A percentile compares a stretch with the other conserved stretches of the same genome.
These are phyloP conservation scores for Gentiana macrophylla DNA, from an alignment of 257 asterid species.

Conservation along the genomic window DNA sequence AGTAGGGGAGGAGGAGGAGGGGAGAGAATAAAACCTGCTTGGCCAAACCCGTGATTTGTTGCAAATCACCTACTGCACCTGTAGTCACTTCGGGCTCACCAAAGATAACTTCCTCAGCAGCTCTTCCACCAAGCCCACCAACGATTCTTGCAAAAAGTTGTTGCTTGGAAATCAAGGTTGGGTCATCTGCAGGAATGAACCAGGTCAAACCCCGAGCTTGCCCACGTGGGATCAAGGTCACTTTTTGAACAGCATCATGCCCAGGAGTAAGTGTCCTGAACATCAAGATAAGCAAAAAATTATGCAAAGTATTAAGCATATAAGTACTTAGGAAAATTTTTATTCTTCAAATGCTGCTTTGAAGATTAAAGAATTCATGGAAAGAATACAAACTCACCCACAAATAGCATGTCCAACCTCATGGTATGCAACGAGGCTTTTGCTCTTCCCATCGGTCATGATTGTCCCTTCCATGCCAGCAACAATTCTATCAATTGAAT, in stretches of 20 bases:
- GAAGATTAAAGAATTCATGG: no score
- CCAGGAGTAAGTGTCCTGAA: conserved; percentile 64
- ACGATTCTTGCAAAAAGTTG: conserved; percentile 94
- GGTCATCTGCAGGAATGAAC: conserved; percentile 97
- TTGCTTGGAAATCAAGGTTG: conserved; percentile 93
- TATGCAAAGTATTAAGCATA: not conserved
- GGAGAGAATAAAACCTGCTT: conserved; percentile 49
- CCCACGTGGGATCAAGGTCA: conserved; percentile 72
- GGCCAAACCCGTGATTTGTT: conserved; percentile 91
- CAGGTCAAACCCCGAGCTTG: conserved; percentile 98
- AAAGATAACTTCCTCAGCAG: conserved; percentile 91
- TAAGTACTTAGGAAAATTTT: not conserved
- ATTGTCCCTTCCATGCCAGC: conserved; percentile 75
- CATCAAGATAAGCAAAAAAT: conserved; percentile 1
- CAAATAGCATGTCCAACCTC: conserved; percentile 59
- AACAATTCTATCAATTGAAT: conserved; percentile 60
- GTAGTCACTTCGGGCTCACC: conserved; percentile 97
- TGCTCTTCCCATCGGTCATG: conserved; percentile 68
- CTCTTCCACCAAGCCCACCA: conserved; percentile 99
- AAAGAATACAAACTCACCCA: conserved; percentile 30
- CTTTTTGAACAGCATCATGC: conserved; percentile 60
- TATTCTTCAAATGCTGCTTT: not conserved
- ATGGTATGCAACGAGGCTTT: conserved; percentile 53
- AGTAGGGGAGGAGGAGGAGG: no score
- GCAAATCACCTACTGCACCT: conserved; percentile 94